Conservation (phyloP, 2,329 filamentous ascomycete genomes). For the Ascocoryne sarcoides region DNA sequence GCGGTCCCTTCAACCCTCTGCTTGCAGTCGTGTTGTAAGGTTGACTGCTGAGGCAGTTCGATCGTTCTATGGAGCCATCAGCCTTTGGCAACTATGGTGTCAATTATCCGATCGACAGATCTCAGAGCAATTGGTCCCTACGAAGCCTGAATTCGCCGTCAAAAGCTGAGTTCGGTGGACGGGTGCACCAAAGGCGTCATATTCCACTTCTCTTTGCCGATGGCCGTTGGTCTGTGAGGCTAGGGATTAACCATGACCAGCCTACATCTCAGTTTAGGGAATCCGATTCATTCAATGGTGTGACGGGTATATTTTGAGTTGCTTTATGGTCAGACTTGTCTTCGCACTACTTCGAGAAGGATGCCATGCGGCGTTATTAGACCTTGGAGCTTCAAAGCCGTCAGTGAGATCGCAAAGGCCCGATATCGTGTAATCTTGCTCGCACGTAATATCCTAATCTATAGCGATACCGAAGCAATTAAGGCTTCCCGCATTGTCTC, state of each 20-base stretch:
- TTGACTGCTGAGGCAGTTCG: slow-evolving; percentile 79
- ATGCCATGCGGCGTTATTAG: no score
- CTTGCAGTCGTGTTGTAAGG: slow-evolving; percentile 45
- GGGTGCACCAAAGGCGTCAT: slow-evolving; percentile 58
- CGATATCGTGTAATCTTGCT: no score
- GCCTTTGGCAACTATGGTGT: slow-evolving; percentile 48
- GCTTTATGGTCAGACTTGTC: no score
- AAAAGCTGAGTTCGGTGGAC: slow-evolving; percentile 57
- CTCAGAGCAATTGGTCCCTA: slow-evolving; percentile 64
- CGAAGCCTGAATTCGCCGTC: slow-evolving; percentile 58
- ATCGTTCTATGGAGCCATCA: slow-evolving; percentile 74
- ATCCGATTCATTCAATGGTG: no score
- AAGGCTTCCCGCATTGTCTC: no score
- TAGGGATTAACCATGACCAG: slow-evolving; percentile 49
- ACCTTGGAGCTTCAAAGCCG: no score
- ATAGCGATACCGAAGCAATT: no score
- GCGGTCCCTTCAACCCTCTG: slow-evolving; percentile 63
- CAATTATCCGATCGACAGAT: slow-evolving; percentile 94
- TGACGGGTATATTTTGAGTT: no score
- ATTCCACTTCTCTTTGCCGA: slow-evolving; percentile 86
- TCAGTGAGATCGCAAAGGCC: no score
- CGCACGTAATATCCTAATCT: no score
- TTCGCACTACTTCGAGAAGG: no score
- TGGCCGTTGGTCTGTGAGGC: slow-evolving; percentile 82
- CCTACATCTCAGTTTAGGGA: slow-evolving; percentile 25